Percentiles rank a stretch among this genome's conserved stretches.
Evolutionary conservation across 169 alveolate genomes (phyloP).

Genomic region (Miamiensis avidus): DNA sequence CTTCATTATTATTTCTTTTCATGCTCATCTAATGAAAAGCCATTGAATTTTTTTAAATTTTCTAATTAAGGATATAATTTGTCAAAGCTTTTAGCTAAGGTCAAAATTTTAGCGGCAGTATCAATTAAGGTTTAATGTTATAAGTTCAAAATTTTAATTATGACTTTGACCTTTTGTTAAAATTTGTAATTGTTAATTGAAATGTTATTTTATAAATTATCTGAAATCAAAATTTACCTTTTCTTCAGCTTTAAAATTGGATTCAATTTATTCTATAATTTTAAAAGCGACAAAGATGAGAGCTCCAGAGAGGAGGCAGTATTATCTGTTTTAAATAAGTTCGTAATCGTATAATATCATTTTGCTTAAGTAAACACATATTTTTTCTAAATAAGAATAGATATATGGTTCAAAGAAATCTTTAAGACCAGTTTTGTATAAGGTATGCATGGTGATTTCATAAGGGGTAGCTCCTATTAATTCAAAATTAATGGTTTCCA

Average conservation of each 20-base stretch:
- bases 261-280: slow-evolving; percentile 45
- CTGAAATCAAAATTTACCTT: slow-evolving; percentile 4
- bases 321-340: slow-evolving; percentile 42
- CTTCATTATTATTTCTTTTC: background rate
- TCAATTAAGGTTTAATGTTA: slow-evolving; percentile 42
- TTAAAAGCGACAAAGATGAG: slow-evolving; percentile 56
- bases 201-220: background rate
- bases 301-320: slow-evolving; percentile 56
- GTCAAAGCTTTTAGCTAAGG: slow-evolving; percentile 58
- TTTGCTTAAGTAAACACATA: slow-evolving; percentile 64
- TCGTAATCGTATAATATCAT: slow-evolving; percentile 67
- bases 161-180: slow-evolving; percentile 39
- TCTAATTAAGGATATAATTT: slow-evolving; percentile 39
- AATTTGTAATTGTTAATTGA: slow-evolving; percentile 36
- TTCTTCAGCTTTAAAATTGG: slow-evolving; percentile 49
- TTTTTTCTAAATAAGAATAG: slow-evolving; percentile 41
- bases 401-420: background rate
- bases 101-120: slow-evolving; percentile 43
- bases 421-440: background rate
- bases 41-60: slow-evolving; percentile 45
- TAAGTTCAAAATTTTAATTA: slow-evolving; percentile 46
- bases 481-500: slow-evolving; percentile 54
- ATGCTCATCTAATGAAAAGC: background rate
- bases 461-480: slow-evolving; percentile 54
- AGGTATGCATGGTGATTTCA: slow-evolving; percentile 40